These are phyloP conservation scores for Suillus discolor DNA, from an alignment of 768 basidiomycete species.

Conservation along the genomic window DNA sequence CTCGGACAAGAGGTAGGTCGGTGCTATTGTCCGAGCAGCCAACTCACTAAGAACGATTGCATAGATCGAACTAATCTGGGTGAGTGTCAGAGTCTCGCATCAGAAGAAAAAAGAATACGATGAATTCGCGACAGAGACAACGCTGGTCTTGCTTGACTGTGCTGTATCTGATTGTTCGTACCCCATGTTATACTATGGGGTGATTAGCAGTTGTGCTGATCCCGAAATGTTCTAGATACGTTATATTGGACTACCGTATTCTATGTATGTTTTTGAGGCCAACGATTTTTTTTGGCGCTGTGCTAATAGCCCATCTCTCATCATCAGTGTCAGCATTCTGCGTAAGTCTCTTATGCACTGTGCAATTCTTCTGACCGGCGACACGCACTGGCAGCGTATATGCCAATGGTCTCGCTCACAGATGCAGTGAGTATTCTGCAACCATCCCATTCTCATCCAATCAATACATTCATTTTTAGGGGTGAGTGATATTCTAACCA, in stretches of 20 bases:
- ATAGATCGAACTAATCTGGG: too few relatives aligned
- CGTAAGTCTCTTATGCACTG: background rate
- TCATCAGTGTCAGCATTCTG: background rate
- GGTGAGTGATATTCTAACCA: background rate
- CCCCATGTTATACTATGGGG: too few relatives aligned
- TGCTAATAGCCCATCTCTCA: background rate
- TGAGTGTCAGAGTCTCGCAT: too few relatives aligned
- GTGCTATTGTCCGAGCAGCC: too few relatives aligned
- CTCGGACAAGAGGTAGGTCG: too few relatives aligned
- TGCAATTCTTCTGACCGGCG: background rate
- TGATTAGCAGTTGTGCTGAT: background rate
- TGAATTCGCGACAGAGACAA: too few relatives aligned
- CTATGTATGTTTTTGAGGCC: background rate
- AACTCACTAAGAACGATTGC: too few relatives aligned
- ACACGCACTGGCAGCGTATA: background rate
- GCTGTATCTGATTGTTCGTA: too few relatives aligned
- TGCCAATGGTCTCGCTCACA: background rate
- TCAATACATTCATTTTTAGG: background rate
- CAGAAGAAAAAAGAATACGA: too few relatives aligned
- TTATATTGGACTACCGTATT: background rate
- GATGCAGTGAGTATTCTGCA: background rate
- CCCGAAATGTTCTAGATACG: background rate
- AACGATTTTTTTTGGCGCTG: background rate
- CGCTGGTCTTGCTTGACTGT: too few relatives aligned
- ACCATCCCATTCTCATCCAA: background rate